Conservation (phyloP, 1,139 yeast species). For the Nakaseomyces delphensis region DNA sequence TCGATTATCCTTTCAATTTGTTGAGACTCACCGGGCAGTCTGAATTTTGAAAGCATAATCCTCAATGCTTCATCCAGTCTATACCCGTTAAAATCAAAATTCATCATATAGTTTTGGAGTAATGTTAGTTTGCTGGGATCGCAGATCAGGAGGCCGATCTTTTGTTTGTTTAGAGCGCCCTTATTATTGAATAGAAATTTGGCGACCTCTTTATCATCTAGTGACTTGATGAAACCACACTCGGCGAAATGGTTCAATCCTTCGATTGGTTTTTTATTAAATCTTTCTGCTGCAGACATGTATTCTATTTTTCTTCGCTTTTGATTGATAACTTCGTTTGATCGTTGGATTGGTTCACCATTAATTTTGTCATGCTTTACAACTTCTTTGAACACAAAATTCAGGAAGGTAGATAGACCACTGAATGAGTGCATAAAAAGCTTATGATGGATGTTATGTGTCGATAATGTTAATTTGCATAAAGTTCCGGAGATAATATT, state of each 20-base stretch:
- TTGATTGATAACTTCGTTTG: conserved; percentile 27
- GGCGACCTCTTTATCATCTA: conserved; percentile 55
- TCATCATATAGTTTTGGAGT: conserved; percentile 52
- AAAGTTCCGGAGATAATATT: conserved; percentile 57
- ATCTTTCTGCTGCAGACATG: conserved; percentile 58
- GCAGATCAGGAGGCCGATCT: conserved; percentile 75
- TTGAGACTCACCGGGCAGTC: conserved; percentile 94
- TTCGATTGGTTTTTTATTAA: conserved; percentile 66
- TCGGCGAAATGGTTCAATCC: conserved; percentile 58
- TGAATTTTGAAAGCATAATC: conserved; percentile 67
- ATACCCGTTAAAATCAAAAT: conserved; percentile 63
- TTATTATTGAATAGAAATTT: conserved; percentile 67
- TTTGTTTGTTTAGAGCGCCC: conserved; percentile 72
- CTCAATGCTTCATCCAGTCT: conserved; percentile 90
- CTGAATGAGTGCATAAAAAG: background rate
- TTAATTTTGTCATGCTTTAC: conserved; percentile 27
- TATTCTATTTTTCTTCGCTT: conserved; percentile 62
- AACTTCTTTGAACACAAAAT: conserved; percentile 58
- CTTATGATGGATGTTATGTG: conserved; percentile 44
- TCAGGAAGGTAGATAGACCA: conserved; percentile 18
- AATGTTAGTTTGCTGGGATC: conserved; percentile 58
- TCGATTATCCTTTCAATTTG: conserved; percentile 89
- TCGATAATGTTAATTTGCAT: conserved; percentile 67
- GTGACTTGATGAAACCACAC: conserved; percentile 53
- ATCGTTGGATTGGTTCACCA: conserved; percentile 9